Conservation (phyloP, 73 alveolate genomes). For the Paramecium tetraurelia region DNA sequence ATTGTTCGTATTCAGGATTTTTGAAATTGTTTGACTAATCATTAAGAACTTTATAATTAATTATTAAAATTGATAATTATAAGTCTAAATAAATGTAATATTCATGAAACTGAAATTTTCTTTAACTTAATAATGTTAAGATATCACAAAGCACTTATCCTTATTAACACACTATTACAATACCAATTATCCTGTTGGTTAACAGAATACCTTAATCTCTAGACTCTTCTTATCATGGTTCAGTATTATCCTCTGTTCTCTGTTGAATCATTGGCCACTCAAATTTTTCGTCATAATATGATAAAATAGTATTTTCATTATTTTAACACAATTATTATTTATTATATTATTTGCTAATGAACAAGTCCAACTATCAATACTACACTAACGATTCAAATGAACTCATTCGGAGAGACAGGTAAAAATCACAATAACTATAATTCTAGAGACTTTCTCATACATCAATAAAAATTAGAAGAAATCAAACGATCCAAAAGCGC, state of each 20-base stretch:
- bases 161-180: too few species aligned
- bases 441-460: neutral
- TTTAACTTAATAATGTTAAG: neutral
- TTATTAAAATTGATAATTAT: neutral
- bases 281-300: neutral
- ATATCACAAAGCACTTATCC: neutral
- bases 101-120: neutral
- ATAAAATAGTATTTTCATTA: neutral
- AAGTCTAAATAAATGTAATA: neutral
- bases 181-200: neutral
- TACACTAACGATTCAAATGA: neutral
- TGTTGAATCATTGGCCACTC: neutral
- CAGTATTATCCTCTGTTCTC: neutral
- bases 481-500: neutral
- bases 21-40: neutral
- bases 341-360: neutral
- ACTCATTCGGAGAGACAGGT: neutral
- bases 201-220: too few species aligned
- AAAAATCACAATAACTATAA: neutral
- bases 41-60: neutral
- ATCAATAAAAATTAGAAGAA: neutral
- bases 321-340: neutral
- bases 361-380: neutral
- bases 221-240: neutral
- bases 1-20: neutral